Evolutionary conservation across 257 asterid species (phyloP), one percentile per base, ranked within the genome.

Genomic region (Oldenlandia corymbosa): DNA sequence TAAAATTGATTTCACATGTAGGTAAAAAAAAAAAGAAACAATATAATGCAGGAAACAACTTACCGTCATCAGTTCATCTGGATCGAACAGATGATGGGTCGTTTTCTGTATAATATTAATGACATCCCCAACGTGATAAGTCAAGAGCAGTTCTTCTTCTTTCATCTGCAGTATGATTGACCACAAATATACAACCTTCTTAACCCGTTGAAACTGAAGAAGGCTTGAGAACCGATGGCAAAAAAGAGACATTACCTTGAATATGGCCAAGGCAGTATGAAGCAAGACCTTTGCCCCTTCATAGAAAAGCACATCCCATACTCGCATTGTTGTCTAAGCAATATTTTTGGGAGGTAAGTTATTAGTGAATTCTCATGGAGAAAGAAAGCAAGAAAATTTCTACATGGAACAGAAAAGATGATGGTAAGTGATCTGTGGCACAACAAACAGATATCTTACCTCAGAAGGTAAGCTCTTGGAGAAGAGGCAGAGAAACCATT

Each of bases 391-490:
- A 46, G 66, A 26, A 4, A 61, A 55, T 10, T 34, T 64, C 51
- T 10, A 9, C 39, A 2, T 30, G 36, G 31, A 60, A 16, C 23
- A 32, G 31, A 32, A 4, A 42, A 48, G 53, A 11, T 46, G n/a
- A n/a, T n/a, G n/a, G 34, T 32, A 58, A 16, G 23, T 21, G 0
- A 34, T 12, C 58, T 11, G 56, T 46, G 5, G 36, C 26, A 24
- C 39, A 67, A 43, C 39, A 67, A 58, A 48, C 24, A 62, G 42
- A 49, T 27, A 51, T 45, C 65, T 68, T 37, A 92, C 99, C 99
- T 92, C 99, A 0, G 99, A 89, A 20, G 99, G 99, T 77, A 92
- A 81, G 86, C 99, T 92, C 73, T 92, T 92, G 57, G 97, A 84
- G 73, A 84, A 92, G 53, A 92, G 88, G 79, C 99, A 92, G 41